Percentiles rank a stretch among this genome's conserved stretches.
phyloP scores from a whole-genome alignment of 208 protist species.

The Trypanosoma scelopori region DNA sequence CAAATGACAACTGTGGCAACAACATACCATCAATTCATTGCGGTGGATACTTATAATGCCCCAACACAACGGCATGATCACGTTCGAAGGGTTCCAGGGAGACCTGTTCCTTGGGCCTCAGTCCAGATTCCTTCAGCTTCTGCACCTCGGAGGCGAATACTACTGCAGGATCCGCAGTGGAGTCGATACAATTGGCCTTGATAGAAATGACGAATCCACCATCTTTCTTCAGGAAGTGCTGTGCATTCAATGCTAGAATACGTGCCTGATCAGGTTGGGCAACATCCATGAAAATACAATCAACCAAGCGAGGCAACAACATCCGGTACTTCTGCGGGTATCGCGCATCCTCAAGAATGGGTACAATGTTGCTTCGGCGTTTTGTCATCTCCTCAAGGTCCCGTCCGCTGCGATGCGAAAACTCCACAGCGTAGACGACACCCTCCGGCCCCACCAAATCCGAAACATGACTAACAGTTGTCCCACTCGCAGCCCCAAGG shows the following conservation, averaged over 20 bases:
- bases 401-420: constrained; percentile 98
- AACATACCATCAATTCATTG: constrained; percentile 28
- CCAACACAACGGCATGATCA: constrained; percentile 98
- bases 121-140: constrained; percentile 94
- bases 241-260: constrained; percentile 99
- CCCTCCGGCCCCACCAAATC: constrained; percentile 99
- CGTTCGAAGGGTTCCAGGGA: constrained; percentile 99
- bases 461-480: constrained; percentile 99
- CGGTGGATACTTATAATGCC: constrained; percentile 76
- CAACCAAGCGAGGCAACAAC: constrained; percentile 98
- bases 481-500: constrained; percentile 99
- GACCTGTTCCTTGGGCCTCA: constrained; percentile 98
- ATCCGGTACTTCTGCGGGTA: constrained; percentile 99
- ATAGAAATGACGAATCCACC: constrained; percentile 99
- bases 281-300: constrained; percentile 99
- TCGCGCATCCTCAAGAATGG: constrained; percentile 99
- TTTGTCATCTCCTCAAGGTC: constrained; percentile 99
- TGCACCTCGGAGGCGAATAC: constrained; percentile 98
- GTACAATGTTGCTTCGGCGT: constrained; percentile 99
- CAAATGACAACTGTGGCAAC: neutral
- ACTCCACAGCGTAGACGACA: constrained; percentile 99
- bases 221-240: constrained; percentile 99
- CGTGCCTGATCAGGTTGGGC: constrained; percentile 99
- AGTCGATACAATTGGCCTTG: constrained; percentile 99
- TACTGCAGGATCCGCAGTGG: constrained; percentile 94